Conservation (phyloP, 1,139 yeast species). For the Debaryomyces psychrophilus region DNA sequence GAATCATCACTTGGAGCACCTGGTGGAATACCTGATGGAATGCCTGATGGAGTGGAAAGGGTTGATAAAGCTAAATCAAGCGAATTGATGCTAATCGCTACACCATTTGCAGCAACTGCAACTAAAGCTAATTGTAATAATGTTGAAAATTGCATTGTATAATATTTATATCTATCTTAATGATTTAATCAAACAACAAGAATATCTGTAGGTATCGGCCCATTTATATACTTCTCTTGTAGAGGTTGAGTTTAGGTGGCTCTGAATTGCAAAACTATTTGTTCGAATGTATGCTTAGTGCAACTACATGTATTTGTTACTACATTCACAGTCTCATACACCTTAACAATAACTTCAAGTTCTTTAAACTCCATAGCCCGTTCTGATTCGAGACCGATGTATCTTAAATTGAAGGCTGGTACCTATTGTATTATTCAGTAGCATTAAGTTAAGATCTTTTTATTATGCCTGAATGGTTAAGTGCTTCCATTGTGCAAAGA, state of each 20-base stretch:
- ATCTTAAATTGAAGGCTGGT: not conserved
- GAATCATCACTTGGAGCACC: not conserved
- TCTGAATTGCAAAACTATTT: constrained; percentile 1
- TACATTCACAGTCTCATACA: not conserved
- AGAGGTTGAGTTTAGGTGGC: not conserved
- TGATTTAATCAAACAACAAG: not conserved
- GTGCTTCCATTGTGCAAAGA: not conserved
- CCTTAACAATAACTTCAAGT: not conserved
- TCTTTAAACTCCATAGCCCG: not conserved
- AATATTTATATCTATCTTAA: not conserved
- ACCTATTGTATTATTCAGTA: not conserved
- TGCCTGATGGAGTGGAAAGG: not conserved
- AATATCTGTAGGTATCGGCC: not conserved
- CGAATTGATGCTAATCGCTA: not conserved
- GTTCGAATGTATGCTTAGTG: not conserved
- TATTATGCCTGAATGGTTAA: not conserved
- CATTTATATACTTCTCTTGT: not conserved
- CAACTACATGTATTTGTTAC: not conserved
- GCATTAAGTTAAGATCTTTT: constrained; percentile 1
- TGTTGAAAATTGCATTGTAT: constrained; percentile 1
- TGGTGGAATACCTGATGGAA: not conserved
- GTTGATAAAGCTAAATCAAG: constrained; percentile 1
- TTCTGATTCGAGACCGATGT: not conserved
- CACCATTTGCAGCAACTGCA: constrained; percentile 3
- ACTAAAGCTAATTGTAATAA: not conserved